Evolutionary conservation across 805 yeast species (phyloP).

Genomic region (Candida broadrunensis): DNA sequence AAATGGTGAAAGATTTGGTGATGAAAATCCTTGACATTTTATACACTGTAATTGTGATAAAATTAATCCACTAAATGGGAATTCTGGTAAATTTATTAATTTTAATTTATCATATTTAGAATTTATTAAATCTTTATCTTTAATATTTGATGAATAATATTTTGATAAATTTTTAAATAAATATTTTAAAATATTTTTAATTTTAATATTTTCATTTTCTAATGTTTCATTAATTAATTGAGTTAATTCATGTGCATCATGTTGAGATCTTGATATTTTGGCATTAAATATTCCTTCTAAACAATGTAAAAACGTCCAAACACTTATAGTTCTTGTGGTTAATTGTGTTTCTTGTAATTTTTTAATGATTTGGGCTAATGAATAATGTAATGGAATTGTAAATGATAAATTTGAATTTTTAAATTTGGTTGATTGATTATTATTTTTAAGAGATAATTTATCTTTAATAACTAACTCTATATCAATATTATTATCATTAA

Average conservation of each 20-base stretch:
- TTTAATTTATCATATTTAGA: constrained; percentile 9
- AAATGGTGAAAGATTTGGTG: constrained; percentile 57
- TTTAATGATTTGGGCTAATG: constrained; percentile 48
- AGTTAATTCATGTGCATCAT: constrained; percentile 92
- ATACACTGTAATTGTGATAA: constrained; percentile 70
- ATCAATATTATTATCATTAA: constrained; percentile 15
- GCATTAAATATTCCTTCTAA: constrained; percentile 73
- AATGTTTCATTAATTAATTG: constrained; percentile 79
- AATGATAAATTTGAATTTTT: constrained; percentile 18
- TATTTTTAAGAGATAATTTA: constrained; percentile 5
- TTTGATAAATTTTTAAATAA: constrained; percentile 6
- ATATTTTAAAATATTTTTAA: constrained; percentile 31
- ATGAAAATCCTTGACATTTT: constrained; percentile 60
- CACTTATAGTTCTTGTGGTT: constrained; percentile 55
- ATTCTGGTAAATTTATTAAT: constrained; percentile 45
- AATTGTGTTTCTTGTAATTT: constrained; percentile 63
- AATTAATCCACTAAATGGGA: constrained; percentile 71
- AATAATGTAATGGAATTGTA: constrained; percentile 53
- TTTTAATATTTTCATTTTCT: constrained; percentile 55
- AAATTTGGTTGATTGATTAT: constrained; percentile 15
- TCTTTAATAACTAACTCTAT: constrained; percentile 9
- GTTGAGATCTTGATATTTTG: constrained; percentile 73
- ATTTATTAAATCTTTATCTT: too few species aligned
- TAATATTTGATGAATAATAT: constrained; percentile 2
- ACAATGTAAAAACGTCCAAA: constrained; percentile 74